Evolutionary conservation across 805 yeast genomes (phyloP), one percentile per base, ranked within the genome.

Genomic region (Hanseniaspora lindneri): DNA sequence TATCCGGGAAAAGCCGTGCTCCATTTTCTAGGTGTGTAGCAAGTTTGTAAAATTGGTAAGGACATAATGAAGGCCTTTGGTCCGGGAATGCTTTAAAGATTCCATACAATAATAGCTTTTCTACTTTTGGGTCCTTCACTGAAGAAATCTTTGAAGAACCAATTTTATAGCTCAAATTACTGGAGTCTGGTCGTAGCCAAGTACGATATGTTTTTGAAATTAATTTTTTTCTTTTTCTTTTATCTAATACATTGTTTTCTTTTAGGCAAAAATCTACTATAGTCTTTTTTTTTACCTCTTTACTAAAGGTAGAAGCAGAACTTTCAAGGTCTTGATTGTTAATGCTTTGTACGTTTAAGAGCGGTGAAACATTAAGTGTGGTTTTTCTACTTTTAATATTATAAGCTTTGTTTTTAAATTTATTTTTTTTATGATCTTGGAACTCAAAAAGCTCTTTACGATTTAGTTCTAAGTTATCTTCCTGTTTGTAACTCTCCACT

Each of bases 41-140:
- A 16, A 16, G 10, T 27, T 44, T 25, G 5, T 16, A 13, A 4
- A 11, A 5, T 20, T 30, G 27, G 16, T 19, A 41, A 14, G 46
- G 41, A 24, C 51, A 48, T 19, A 21, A 16, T 17, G 28, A 20
- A 11, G 47, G 46, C 20, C 51, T 35, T 14, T 4, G 35, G 30
- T 48, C 51, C 16, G 21, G 23, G 2, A 6, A 27, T 11, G 30
- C 35, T 36, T 41, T 48, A 16, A 23, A 48, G 13, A 28, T 33
- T 1, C 51, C 51, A 25, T 48, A 35, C 10, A 48, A 2, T 10
- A 48, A 14, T 11, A 44, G 20, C 10, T 44, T 44, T 24, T 7
- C 20, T 6, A 7, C 10, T 3, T 11, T 10, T 7, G 14, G 14
- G 10, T 7, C n/a, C n/a, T 30, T 13, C 30, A 27, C 13, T 27